A percentile compares a stretch with the other conserved stretches of the same genome.
Evolutionary conservation across 2,329 filamentous ascomycete genomes (phyloP).

Genomic region (Aureobasidium namibiae): DNA sequence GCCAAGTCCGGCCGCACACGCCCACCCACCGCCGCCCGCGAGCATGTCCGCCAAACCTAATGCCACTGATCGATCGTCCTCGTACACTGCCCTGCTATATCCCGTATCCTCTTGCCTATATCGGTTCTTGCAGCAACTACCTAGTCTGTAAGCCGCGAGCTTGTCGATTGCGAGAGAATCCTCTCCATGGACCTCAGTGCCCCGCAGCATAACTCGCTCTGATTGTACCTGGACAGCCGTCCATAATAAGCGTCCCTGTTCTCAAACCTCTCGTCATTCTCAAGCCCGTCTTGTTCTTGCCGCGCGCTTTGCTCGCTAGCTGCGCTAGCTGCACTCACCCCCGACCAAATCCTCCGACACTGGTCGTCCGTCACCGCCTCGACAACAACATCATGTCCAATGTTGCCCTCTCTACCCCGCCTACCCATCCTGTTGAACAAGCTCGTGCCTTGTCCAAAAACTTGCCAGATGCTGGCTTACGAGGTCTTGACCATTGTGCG

Average conservation of each 20-base stretch:
- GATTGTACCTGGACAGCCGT: background rate
- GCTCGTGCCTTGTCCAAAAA: conserved; percentile 1
- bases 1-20: background rate
- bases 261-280: background rate
- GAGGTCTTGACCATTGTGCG: conserved; percentile 14
- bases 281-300: background rate
- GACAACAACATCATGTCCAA: conserved; percentile 11
- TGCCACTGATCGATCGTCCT: background rate
- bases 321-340: background rate
- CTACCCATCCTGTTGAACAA: background rate
- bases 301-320: conserved; percentile 10
- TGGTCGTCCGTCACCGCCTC: conserved; percentile 1
- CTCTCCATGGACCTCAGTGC: background rate
- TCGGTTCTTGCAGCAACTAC: background rate
- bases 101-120: background rate
- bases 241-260: background rate
- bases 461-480: conserved; percentile 10
- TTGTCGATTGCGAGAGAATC: background rate
- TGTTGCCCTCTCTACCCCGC: background rate
- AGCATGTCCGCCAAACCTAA: background rate
- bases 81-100: background rate
- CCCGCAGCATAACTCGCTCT: background rate
- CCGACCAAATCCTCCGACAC: background rate
- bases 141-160: background rate
- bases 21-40: background rate